Percentiles rank a stretch among this genome's conserved stretches.
Conservation (phyloP, 352 stramenopile genomes). For the Sclerospora graminicola region DNA sequence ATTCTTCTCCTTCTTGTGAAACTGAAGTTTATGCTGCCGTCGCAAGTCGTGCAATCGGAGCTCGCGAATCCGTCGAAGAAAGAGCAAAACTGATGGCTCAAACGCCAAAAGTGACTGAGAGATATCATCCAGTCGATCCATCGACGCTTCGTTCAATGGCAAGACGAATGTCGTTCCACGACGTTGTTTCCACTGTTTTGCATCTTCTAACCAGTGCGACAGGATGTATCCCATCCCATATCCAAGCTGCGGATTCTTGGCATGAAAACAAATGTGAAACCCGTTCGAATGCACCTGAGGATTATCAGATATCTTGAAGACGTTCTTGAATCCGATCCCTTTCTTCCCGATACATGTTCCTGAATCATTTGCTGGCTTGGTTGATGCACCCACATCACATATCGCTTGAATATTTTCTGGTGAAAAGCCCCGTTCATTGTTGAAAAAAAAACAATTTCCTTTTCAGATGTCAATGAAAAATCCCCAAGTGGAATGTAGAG, state of each 20-base stretch:
- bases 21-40: slow-evolving; percentile 21
- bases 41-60: slow-evolving; percentile 41
- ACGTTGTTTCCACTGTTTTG: slow-evolving; percentile 23
- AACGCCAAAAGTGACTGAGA: slow-evolving; percentile 52
- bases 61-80: slow-evolving; percentile 59
- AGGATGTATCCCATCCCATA: slow-evolving; percentile 67
- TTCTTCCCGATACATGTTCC: slow-evolving; percentile 90
- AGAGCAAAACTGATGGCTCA: slow-evolving; percentile 73
- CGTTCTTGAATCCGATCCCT: slow-evolving; percentile 87
- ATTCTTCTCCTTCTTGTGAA: slow-evolving; percentile 36
- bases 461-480: too few relatives aligned
- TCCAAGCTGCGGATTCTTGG: slow-evolving; percentile 32
- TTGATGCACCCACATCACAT: too few relatives aligned
- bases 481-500: too few relatives aligned
- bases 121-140: slow-evolving; percentile 36
- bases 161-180: slow-evolving; percentile 67
- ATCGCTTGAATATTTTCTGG: too few relatives aligned
- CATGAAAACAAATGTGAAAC: slow-evolving; percentile 75
- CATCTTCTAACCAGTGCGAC: slow-evolving; percentile 62
- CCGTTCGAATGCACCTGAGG: slow-evolving; percentile 85
- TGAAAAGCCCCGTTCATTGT: too few relatives aligned
- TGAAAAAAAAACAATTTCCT: slow-evolving; percentile 54
- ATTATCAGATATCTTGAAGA: slow-evolving; percentile 79
- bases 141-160: slow-evolving; percentile 47
- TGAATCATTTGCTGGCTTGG: too few relatives aligned